These are phyloP conservation scores for Aspergillus fumigatiaffinis DNA, from an alignment of 2,329 filamentous ascomycete genomes.

Conservation along the genomic window DNA sequence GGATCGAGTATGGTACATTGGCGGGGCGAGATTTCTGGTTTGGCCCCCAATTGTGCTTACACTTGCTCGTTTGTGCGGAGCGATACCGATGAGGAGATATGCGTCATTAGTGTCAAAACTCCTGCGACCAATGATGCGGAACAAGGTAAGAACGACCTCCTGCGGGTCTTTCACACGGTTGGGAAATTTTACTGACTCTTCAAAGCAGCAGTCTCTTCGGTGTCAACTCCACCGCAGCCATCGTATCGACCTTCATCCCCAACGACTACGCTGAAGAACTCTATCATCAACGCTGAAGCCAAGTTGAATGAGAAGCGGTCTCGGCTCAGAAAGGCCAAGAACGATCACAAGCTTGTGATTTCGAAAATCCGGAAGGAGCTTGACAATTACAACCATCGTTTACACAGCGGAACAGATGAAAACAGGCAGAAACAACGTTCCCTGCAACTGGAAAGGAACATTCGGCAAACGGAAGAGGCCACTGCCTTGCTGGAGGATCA, in stretches of 20 bases:
- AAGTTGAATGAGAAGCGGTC: conserved; percentile 58
- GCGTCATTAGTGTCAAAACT: conserved; percentile 59
- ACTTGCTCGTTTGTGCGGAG: conserved; percentile 59
- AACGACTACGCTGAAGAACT: conserved; percentile 62
- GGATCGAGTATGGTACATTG: conserved; percentile 48
- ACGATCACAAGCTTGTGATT: conserved; percentile 57
- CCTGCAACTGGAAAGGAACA: conserved; percentile 59
- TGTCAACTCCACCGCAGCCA: conserved; percentile 51
- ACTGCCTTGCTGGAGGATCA: conserved; percentile 52
- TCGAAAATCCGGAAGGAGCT: conserved; percentile 59
- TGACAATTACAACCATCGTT: conserved; percentile 54
- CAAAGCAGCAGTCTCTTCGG: conserved; percentile 29
- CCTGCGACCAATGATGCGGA: conserved; percentile 56
- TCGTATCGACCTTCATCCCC: conserved; percentile 61
- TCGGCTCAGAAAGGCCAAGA: conserved; percentile 56
- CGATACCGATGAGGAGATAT: conserved; percentile 55
- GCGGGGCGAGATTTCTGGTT: conserved; percentile 61
- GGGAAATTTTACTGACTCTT: not conserved
- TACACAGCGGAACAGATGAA: conserved; percentile 58
- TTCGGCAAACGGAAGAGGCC: conserved; percentile 61
- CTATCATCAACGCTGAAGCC: conserved; percentile 58
- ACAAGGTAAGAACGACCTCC: conserved; percentile 44
- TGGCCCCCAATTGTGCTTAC: conserved; percentile 62
- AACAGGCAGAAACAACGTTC: conserved; percentile 60
- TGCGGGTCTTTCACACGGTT: not conserved